These are phyloP conservation scores for Exserohilum rostratum DNA, from an alignment of 2,329 filamentous ascomycete species.

Conservation along the genomic window DNA sequence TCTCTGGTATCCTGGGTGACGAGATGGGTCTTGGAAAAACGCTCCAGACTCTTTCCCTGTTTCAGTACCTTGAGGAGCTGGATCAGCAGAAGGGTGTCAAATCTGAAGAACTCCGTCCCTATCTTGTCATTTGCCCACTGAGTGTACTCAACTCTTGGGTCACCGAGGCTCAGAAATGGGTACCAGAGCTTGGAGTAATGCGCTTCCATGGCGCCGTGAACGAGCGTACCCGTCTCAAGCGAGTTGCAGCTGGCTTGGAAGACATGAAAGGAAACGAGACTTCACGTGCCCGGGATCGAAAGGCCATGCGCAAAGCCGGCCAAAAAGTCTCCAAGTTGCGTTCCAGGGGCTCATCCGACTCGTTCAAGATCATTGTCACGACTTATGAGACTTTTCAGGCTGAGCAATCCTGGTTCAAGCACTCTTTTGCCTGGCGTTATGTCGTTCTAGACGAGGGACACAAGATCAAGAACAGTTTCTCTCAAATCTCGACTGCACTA, in stretches of 20 bases:
- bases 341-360: constrained; percentile 26
- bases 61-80: constrained; percentile 94
- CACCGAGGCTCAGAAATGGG: constrained; percentile 97
- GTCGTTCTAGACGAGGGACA: constrained; percentile 99
- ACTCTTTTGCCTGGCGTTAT: constrained; percentile 95
- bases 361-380: constrained; percentile 73
- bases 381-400: constrained; percentile 99
- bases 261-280: constrained; percentile 56
- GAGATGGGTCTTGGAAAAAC: constrained; percentile 99
- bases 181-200: constrained; percentile 80
- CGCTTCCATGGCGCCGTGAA: constrained; percentile 94
- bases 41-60: constrained; percentile 95
- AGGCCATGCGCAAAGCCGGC: constrained; percentile 82
- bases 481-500: constrained; percentile 52
- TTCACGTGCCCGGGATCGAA: constrained; percentile 83
- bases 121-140: constrained; percentile 92
- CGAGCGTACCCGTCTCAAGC: constrained; percentile 75
- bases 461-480: constrained; percentile 87
- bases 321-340: constrained; percentile 38
- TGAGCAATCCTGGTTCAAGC: constrained; percentile 88
- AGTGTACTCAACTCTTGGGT: constrained; percentile 99
- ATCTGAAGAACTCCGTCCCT: constrained; percentile 77
- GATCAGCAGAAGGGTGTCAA: constrained; percentile 62
- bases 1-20: constrained; percentile 96
- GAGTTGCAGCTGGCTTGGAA: constrained; percentile 53